Evolutionary conservation across 768 basidiomycete species (phyloP).

Genomic region (Gyrodon lividus): DNA sequence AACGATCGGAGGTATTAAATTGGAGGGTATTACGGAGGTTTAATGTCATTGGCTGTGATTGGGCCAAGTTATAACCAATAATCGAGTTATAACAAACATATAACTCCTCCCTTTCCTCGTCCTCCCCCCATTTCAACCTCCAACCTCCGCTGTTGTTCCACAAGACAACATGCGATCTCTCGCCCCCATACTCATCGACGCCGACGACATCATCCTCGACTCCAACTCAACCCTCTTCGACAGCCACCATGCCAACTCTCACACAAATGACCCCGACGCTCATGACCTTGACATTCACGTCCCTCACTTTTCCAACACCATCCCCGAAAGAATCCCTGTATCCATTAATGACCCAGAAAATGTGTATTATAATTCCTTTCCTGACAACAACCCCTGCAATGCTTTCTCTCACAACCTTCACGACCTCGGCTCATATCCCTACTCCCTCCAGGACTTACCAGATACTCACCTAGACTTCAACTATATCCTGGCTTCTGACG

Average conservation of each 20-base stretch:
- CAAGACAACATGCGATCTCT: constrained; percentile 7
- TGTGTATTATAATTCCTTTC: constrained; percentile 35
- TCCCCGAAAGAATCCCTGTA: constrained; percentile 27
- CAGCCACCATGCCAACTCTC: constrained; percentile 23
- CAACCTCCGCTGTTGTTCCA: constrained; percentile 13
- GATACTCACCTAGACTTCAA: constrained; percentile 26
- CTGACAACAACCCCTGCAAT: constrained; percentile 17
- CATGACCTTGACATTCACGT: constrained; percentile 35
- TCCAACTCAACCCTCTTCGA: constrained; percentile 10
- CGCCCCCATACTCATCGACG: constrained; percentile 12
- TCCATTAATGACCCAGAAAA: constrained; percentile 28
- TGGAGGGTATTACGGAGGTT: constrained; percentile 27
- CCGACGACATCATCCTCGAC: constrained; percentile 22
- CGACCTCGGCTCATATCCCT: constrained; percentile 20
- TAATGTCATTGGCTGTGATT: constrained; percentile 1
- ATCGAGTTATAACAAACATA: no score
- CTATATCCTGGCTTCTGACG: constrained; percentile 19
- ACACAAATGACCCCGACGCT: constrained; percentile 26
- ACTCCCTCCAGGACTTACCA: constrained; percentile 26
- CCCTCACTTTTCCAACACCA: constrained; percentile 18
- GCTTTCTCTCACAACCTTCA: constrained; percentile 21
- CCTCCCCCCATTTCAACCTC: not conserved
- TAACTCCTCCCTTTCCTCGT: constrained; percentile 16
- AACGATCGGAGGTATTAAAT: constrained; percentile 25
- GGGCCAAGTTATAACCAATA: not conserved